These are phyloP conservation scores for Uronychia binucleata DNA, from an alignment of 73 alveolate genomes.

Conservation along the genomic window DNA sequence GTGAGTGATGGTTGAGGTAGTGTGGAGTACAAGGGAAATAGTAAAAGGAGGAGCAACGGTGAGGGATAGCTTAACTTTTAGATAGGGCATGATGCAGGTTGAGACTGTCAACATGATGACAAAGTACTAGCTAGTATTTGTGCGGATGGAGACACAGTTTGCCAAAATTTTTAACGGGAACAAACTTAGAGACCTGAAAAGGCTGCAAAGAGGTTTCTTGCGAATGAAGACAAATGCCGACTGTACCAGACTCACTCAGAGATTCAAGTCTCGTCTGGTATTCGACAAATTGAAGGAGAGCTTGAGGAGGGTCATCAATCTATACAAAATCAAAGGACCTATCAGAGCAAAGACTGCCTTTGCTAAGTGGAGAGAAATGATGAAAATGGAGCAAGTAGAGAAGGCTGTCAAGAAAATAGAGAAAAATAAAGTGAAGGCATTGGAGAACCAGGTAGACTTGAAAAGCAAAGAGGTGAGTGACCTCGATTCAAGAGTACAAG, in stretches of 20 bases:
- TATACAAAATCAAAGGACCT: no score
- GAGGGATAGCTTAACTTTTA: no score
- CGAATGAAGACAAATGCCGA: not conserved
- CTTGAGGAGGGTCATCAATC: not conserved
- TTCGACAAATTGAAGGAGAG: not conserved
- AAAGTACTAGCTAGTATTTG: slow-evolving; percentile 62
- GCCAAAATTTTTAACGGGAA: slow-evolving; percentile 26
- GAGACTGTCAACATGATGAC: slow-evolving; percentile 76
- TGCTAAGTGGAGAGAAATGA: not conserved
- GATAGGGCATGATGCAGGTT: slow-evolving; percentile 52
- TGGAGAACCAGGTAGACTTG: no score
- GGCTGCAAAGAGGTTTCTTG: not conserved
- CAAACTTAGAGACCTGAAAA: not conserved
- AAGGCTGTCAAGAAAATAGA: no score
- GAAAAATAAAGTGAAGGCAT: no score
- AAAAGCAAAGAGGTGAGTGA: no score
- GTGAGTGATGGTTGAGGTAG: no score
- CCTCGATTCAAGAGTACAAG: no score
- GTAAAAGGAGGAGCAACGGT: no score
- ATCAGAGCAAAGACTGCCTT: not conserved
- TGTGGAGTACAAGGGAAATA: no score
- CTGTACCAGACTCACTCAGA: not conserved
- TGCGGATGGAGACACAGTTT: slow-evolving; percentile 59
- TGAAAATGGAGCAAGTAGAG: no score
- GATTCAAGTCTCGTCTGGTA: not conserved